These are phyloP conservation scores for Abrus precatorius DNA, from an alignment of 306 rosid species.

Conservation along the genomic window DNA sequence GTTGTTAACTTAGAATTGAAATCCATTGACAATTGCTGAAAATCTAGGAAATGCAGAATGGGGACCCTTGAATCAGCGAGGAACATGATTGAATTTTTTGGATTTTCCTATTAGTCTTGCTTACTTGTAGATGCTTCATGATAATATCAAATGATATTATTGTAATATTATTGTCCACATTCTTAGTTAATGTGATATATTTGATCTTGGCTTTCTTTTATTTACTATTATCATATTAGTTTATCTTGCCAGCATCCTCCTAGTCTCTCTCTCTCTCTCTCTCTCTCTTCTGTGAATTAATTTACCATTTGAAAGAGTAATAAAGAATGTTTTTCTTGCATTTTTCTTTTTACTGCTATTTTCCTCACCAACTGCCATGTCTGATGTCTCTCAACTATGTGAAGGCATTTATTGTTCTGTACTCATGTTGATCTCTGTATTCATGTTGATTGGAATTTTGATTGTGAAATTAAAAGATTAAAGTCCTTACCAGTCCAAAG, in stretches of 20 bases:
- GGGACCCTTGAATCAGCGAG: constrained; percentile 5
- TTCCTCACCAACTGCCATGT: constrained; percentile 27
- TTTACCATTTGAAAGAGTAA: constrained; percentile 29
- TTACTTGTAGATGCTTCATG: constrained; percentile 7
- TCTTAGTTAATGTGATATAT: constrained; percentile 37
- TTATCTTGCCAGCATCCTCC: not conserved
- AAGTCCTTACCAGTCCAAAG: constrained; percentile 10
- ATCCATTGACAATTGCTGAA: constrained; percentile 19
- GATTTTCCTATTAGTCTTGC: constrained; percentile 33
- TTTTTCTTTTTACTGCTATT: not conserved
- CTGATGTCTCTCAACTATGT: constrained; percentile 22
- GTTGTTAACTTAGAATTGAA: constrained; percentile 38
- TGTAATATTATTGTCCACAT: constrained; percentile 23
- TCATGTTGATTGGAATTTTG: constrained; percentile 28
- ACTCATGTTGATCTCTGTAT: constrained; percentile 18
- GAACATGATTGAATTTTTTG: constrained; percentile 30
- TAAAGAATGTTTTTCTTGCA: constrained; percentile 2
- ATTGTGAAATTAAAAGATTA: constrained; percentile 30
- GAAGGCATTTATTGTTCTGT: constrained; percentile 22
- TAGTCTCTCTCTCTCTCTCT: not conserved
- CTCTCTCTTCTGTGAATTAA: not conserved
- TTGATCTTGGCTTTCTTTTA: constrained; percentile 37
- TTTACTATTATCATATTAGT: constrained; percentile 19
- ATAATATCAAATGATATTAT: constrained; percentile 29
- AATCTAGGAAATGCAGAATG: constrained; percentile 11